Evolutionary conservation across 1,139 yeast genomes (phyloP).

Genomic region (Kurtzmaniella quercitrusa): DNA sequence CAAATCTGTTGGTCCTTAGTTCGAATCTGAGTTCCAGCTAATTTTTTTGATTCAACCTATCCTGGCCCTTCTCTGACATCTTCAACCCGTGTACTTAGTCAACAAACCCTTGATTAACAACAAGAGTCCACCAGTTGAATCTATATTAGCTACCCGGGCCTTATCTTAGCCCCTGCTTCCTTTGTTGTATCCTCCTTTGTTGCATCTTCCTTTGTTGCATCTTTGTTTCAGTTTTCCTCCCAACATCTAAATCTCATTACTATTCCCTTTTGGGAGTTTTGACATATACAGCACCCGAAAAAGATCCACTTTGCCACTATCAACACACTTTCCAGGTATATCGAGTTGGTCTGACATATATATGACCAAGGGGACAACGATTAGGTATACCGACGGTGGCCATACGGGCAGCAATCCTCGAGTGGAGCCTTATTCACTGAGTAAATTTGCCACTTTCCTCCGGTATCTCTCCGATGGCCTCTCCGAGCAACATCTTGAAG

Average conservation of each 20-base stretch:
- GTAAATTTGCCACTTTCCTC: not conserved
- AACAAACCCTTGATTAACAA: too few relatives aligned
- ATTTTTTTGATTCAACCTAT: too few relatives aligned
- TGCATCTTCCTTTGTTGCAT: not conserved
- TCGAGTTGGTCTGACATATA: not conserved
- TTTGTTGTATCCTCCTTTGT: not conserved
- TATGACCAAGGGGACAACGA: not conserved
- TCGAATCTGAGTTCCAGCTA: slow-evolving; percentile 81
- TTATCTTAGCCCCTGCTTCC: too few relatives aligned
- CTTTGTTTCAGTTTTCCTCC: not conserved
- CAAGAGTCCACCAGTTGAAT: too few relatives aligned
- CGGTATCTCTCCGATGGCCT: slow-evolving; percentile 11
- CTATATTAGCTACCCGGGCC: too few relatives aligned
- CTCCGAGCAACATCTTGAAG: slow-evolving; percentile 15
- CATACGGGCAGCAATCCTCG: not conserved
- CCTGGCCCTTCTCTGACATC: too few relatives aligned
- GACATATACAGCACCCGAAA: not conserved
- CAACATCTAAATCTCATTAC: slow-evolving; percentile 1
- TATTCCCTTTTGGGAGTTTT: slow-evolving; percentile 1
- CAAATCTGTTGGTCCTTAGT: slow-evolving; percentile 89
- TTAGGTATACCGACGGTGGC: not conserved
- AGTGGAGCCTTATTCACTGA: not conserved
- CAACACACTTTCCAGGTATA: not conserved
- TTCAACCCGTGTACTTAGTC: too few relatives aligned
- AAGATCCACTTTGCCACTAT: not conserved